Evolutionary conservation across 2,329 filamentous ascomycete genomes (phyloP).

Genomic region (Penicillium sp.): DNA sequence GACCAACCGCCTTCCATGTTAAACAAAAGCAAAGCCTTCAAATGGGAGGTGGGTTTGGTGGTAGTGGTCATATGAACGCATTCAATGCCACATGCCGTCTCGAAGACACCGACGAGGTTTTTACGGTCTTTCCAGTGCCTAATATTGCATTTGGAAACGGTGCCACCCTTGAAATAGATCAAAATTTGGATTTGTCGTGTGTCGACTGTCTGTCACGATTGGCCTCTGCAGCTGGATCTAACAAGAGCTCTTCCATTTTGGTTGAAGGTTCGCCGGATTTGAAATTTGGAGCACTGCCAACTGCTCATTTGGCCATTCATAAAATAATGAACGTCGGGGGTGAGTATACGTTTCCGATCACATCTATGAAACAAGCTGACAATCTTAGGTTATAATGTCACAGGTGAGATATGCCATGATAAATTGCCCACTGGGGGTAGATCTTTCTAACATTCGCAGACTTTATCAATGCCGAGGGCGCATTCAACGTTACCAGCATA

Average conservation of each 20-base stretch:
- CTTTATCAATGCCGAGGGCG: constrained; percentile 19
- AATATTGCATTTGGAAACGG: constrained; percentile 17
- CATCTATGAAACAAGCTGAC: background rate
- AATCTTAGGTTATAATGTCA: constrained; percentile 22
- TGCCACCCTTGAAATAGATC: constrained; percentile 20
- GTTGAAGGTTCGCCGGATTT: constrained; percentile 21
- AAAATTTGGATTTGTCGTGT: constrained; percentile 25
- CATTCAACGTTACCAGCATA: constrained; percentile 25
- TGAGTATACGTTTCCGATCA: background rate
- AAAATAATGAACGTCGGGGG: constrained; percentile 24
- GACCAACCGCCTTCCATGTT: constrained; percentile 23
- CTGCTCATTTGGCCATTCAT: constrained; percentile 24
- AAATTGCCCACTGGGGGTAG: background rate
- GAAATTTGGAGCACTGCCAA: constrained; percentile 21
- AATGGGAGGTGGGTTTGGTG: constrained; percentile 21
- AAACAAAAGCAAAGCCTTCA: constrained; percentile 17
- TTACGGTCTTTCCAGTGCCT: constrained; percentile 20
- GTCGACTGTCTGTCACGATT: constrained; percentile 25
- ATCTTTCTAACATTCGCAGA: constrained; percentile 9
- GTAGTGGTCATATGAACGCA: constrained; percentile 21
- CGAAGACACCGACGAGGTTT: constrained; percentile 12
- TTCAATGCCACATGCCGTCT: constrained; percentile 23
- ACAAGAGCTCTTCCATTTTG: constrained; percentile 17
- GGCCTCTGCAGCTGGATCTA: constrained; percentile 16
- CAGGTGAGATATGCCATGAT: constrained; percentile 9